phyloP scores from a whole-genome alignment of 1,284 basidiomycete genomes.

The Phylloporus sp. region DNA sequence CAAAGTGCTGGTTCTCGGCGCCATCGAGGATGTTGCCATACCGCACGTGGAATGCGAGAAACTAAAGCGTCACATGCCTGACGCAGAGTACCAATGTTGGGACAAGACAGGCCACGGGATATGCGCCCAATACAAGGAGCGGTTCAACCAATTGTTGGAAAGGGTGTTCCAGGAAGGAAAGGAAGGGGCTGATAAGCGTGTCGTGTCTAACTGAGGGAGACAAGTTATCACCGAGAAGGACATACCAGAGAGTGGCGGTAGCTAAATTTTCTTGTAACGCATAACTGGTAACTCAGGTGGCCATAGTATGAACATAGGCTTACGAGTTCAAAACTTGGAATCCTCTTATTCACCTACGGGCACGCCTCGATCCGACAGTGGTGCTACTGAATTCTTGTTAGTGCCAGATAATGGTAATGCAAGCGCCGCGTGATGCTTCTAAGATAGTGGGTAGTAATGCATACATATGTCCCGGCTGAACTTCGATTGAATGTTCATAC shows the following conservation, averaged over 20 bases:
- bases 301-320: no score
- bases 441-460: no score
- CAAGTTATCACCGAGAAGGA: not conserved
- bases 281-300: no score
- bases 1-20: conserved; percentile 73
- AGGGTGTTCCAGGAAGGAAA: conserved; percentile 58
- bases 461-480: no score
- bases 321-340: no score
- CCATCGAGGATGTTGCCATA: conserved; percentile 76
- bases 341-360: no score
- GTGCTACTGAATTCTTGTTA: no score
- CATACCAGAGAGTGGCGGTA: not conserved
- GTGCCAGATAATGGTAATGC: no score
- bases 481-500: no score
- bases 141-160: conserved; percentile 64
- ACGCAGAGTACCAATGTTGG: conserved; percentile 71
- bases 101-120: conserved; percentile 71
- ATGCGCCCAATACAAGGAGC: conserved; percentile 53
- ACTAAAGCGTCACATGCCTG: conserved; percentile 67
- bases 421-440: no score
- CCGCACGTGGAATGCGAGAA: conserved; percentile 57
- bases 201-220: not conserved
- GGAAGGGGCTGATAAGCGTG: conserved; percentile 10
- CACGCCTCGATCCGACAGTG: no score
- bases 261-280: not conserved